Evolutionary conservation across 139 green algal species (phyloP), one percentile per base, ranked within the genome.

Genomic region (Marvania coccoides): DNA sequence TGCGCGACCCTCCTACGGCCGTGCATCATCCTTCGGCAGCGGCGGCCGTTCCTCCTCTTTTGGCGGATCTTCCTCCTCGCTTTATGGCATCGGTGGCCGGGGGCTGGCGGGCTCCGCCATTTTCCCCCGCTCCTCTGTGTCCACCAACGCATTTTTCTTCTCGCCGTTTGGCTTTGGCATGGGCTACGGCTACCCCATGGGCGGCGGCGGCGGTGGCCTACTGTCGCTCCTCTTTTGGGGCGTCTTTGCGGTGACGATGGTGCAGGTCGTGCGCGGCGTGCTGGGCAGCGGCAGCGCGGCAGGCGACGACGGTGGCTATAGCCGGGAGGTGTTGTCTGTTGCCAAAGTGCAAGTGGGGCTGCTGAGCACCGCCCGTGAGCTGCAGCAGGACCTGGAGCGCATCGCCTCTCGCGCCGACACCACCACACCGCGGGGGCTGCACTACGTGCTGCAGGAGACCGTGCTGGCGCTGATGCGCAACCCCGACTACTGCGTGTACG

Each of bases 391-490:
- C 61, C 72, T 99, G 58, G 89, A 98, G 33, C 62, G 73, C 26
- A 90, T 98, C 36, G 84, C 87, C 4, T 69, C 78, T 12, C 39
- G 81, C 1, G 87, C 91, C 7, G 91, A 98, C 79, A 96, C 87
- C 2, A 85, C 73, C 26, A 83, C 82, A 10, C 74, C 85, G n/a
- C 71, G 83, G 28, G 88, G 89, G n/a, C 76, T 96, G 68, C 81
- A 91, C 31, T 86, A 78, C 67, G 67, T 96, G 23, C 70, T 95
- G 45, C 85, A 92, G 67, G 90, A 97, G 72, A 93, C 88, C 8
- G 83, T 94, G 26, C 72, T 97, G 8, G 77, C 88, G n/a, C 69
- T 97, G 56, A 73, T 94, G 77, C 79, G 91, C 36, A 93, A 97
- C 75, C 91, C 91, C 6, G 77, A 93, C 38, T 96, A 96, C 71